Conservation (phyloP, 371 early-diverging fungal genomes). For the Mortierella sp. region DNA sequence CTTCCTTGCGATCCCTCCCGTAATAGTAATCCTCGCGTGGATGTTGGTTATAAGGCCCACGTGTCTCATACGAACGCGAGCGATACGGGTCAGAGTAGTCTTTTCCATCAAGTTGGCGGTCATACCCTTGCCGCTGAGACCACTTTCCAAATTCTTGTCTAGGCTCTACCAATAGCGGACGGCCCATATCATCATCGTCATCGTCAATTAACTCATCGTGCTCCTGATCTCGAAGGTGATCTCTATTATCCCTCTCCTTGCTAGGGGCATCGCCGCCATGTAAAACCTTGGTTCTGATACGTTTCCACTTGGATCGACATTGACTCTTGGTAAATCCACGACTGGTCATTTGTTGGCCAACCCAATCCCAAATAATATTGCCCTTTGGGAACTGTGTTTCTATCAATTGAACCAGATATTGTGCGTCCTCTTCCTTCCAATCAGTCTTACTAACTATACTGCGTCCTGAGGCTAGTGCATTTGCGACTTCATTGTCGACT, state of each 20-base stretch:
- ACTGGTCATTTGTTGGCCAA: conserved; percentile 49
- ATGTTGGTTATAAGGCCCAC: background rate
- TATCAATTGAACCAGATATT: conserved; percentile 44
- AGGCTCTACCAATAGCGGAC: conserved; percentile 3
- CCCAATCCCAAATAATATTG: conserved; percentile 57
- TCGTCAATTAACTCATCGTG: conserved; percentile 43
- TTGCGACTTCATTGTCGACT: conserved; percentile 51
- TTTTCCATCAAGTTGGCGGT: background rate
- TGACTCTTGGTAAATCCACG: conserved; percentile 50
- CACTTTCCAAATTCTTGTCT: conserved; percentile 4
- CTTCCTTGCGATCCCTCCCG: conserved; percentile 7
- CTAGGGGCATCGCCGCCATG: conserved; percentile 26
- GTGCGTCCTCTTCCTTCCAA: conserved; percentile 55
- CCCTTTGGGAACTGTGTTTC: conserved; percentile 53
- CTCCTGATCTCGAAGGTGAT: conserved; percentile 25
- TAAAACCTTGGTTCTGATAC: conserved; percentile 47
- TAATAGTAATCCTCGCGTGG: conserved; percentile 8
- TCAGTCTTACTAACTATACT: conserved; percentile 55
- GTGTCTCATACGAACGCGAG: conserved; percentile 1
- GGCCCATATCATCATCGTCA: conserved; percentile 28
- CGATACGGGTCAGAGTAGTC: conserved; percentile 9
- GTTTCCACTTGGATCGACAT: conserved; percentile 55
- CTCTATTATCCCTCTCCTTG: conserved; percentile 30
- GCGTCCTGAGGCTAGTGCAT: conserved; percentile 52
- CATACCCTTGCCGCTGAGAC: conserved; percentile 15